A percentile compares a stretch with the other conserved stretches of the same genome.
phyloP scores from a whole-genome alignment of 805 yeast genomes.

The Metahyphopichia silvanorum region DNA sequence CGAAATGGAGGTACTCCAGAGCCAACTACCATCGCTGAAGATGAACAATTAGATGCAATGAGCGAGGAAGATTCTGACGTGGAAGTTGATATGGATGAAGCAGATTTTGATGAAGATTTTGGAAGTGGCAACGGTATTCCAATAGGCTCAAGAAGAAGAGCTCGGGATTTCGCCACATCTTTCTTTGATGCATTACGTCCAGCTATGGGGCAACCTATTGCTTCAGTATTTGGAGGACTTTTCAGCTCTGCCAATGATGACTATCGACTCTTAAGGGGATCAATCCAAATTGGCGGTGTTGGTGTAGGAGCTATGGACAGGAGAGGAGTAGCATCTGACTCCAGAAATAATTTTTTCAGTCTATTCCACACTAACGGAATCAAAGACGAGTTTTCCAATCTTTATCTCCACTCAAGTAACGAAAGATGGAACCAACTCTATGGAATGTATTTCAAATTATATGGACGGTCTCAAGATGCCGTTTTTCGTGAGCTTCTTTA shows the following conservation, averaged over 20 bases:
- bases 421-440: constrained; percentile 65
- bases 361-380: too few relatives aligned
- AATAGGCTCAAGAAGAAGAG: constrained; percentile 11
- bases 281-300: constrained; percentile 18
- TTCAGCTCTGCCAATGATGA: constrained; percentile 9
- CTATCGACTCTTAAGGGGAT: constrained; percentile 16
- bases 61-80: constrained; percentile 17
- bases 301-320: too few relatives aligned
- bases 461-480: too few relatives aligned
- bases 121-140: constrained; percentile 6
- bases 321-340: constrained; percentile 3
- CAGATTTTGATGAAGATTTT: too few relatives aligned
- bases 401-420: constrained; percentile 46
- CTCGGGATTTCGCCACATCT: constrained; percentile 20
- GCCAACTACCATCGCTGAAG: constrained; percentile 7
- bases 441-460: constrained; percentile 1
- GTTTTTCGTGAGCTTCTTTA: constrained; percentile 40
- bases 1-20: constrained; percentile 2
- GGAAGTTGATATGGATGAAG: constrained; percentile 19
- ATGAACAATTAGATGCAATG: constrained; percentile 13
- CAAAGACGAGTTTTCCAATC: constrained; percentile 14
- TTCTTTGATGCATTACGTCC: constrained; percentile 26
- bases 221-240: constrained; percentile 14
- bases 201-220: constrained; percentile 13
- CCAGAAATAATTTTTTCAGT: constrained; percentile 6